Evolutionary conservation across 257 asterid species (phyloP), one percentile per base, ranked within the genome.

Genomic region (Nicotiana noctiflora): DNA sequence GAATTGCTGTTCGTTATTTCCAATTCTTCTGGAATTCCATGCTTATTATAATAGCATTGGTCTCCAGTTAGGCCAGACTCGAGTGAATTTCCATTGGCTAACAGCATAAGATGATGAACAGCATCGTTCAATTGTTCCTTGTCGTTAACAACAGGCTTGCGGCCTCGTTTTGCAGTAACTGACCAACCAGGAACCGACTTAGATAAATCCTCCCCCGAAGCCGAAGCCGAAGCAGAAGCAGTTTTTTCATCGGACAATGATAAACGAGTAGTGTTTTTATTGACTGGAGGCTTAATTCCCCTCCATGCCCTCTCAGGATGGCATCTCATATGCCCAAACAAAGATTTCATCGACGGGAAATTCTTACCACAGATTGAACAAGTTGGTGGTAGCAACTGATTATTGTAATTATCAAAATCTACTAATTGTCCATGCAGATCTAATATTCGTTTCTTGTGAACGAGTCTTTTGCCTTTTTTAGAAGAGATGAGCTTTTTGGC

Each of bases 281-380:
- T 55, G 8, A 65, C 66, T 5, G 80, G 46, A 2, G 95, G 97
- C 8, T 80, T 85, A 77, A 82, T 84, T 8, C 95, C 95, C 75
- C 91, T 86, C 95, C 95, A 91, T 1, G 53, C 84, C 77, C 95
- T 87, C 8, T 88, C 92, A 1, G 95, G 89, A 53, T 91, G 95
- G 19, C 86, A 88, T 79, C 92, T 84, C 95, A 91, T 88, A 86
- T 91, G 95, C 78, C 95, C 95, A 55, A 64, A 91, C 81, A 91
- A 32, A 0, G 95, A 88, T 79, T 89, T 89, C 88, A 79, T 59
- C 1, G 95, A 91, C 5, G 84, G 89, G 18, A 91, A 91, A 81
- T 18, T 76, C 80, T 81, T 89, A 56, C 82, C 86, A 53, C 95
- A 91, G 2, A 84, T 21, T 4, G n/a, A 51, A 70, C 95, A 92